These are phyloP conservation scores for Nicotiana tabacum DNA, from an alignment of 257 asterid genomes.

Conservation along the genomic window DNA sequence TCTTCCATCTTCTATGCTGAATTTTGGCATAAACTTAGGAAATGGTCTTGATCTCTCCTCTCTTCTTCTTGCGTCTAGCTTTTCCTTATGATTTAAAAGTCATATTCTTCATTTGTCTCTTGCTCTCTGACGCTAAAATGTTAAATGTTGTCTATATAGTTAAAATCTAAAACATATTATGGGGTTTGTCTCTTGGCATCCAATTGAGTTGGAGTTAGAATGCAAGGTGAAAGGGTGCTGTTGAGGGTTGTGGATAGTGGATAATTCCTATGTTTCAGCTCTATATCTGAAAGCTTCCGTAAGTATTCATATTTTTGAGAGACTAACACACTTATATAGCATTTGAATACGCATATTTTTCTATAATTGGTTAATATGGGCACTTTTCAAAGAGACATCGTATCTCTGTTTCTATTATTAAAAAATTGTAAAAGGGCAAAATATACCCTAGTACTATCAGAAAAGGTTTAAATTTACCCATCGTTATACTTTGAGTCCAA, in stretches of 20 bases:
- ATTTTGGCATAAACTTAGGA: not conserved
- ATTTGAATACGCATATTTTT: no score
- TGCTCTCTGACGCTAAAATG: not conserved
- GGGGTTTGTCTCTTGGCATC: not conserved
- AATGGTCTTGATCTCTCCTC: not conserved
- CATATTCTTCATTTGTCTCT: no score
- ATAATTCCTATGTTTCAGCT: not conserved
- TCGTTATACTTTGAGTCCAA: no score
- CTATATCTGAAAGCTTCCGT: not conserved
- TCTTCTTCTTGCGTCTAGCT: not conserved
- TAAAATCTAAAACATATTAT: no score
- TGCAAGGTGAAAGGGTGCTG: not conserved
- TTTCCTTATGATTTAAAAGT: not conserved
- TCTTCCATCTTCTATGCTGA: constrained; percentile 12
- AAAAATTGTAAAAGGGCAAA: no score
- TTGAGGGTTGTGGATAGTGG: not conserved
- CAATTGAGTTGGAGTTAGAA: not conserved
- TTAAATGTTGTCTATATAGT: not conserved
- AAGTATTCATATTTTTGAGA: not conserved
- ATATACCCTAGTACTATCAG: no score
- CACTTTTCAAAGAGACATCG: not conserved
- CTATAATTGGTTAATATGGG: no score
- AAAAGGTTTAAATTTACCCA: no score
- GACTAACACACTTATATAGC: not conserved
- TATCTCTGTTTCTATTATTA: no score